Base-by-base conservation (phyloP, 2,329 filamentous ascomycete species). In the Sphaceloma murrayae region DNA sequence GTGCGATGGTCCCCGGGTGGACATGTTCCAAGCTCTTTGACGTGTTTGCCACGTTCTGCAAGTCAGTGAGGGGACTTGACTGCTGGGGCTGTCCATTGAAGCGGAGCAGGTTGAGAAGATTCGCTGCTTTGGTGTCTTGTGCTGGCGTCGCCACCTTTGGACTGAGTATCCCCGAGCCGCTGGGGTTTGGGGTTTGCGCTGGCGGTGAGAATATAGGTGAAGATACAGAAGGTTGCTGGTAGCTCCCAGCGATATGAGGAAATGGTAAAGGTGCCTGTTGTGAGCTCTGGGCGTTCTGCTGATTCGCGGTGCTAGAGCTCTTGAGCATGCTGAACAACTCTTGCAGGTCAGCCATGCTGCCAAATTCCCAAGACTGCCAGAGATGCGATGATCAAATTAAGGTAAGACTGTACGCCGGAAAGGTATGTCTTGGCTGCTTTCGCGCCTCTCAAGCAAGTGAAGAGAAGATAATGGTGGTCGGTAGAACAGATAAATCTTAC, bases 101-200 rank as follows among this genome's bases (percentile, higher is more conserved):
- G 60, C 78, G 78, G 50, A 84, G 67, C 49, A 83, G 61, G 55
- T 74, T 81, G 48, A 83, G 67, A 51, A 84, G 60, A 54, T 73
- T 76, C 50, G 57, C 58, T 29, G 59, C 53, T 10, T 51, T 51
- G 4, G 39, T 21, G 31, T 51, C 49, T 5, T 45, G 46, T 7
- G 24, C 45, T 21, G 49, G 49, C 3, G 49, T 48, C 2, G 32
- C 10, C 7, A 45, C 24, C 10, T 29, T 45, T 7, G 76, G 75
- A 56, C 75, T 78, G 58, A 78, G 67, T 53, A 78, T 65, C 49
- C 72, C 71, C 46, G 74, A 76, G 30, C 65, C 72, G 46, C 71
- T 70, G 46, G 75, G 73, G 36, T 74, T 71, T 17, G 70, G 70
- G 46, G 69, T 71, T 48, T 63, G 59, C 13, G 66, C 65, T 7